Conservation (phyloP, 2,329 filamentous ascomycete species). For the Pseudogymnoascus sp. region DNA sequence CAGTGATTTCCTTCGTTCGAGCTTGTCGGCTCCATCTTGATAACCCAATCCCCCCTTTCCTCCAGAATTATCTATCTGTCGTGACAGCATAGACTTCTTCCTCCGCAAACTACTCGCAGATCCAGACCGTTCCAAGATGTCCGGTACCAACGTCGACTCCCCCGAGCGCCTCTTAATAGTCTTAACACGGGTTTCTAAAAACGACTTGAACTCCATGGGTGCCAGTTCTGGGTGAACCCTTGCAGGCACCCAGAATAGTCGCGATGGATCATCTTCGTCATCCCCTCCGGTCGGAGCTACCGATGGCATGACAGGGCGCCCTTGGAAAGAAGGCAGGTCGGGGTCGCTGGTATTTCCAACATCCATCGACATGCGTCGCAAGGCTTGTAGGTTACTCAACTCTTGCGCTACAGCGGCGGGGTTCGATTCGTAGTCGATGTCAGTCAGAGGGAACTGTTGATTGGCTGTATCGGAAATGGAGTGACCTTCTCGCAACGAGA, state of each 20-base stretch:
- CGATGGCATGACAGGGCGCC: slow-evolving; percentile 56
- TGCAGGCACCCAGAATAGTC: slow-evolving; percentile 92
- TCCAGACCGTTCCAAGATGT: slow-evolving; percentile 42
- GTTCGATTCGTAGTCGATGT: slow-evolving; percentile 66
- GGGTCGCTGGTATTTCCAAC: slow-evolving; percentile 56
- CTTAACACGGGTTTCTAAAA: slow-evolving; percentile 86
- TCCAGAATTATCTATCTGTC: slow-evolving; percentile 71
- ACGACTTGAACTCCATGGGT: slow-evolving; percentile 92
- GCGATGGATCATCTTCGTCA: slow-evolving; percentile 79
- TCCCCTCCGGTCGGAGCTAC: slow-evolving; percentile 63
- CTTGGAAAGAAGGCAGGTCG: slow-evolving; percentile 65
- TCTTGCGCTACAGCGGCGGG: slow-evolving; percentile 64
- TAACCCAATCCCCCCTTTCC: slow-evolving; percentile 54
- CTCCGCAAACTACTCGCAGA: slow-evolving; percentile 57
- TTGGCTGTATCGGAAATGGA: slow-evolving; percentile 44
- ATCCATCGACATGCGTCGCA: slow-evolving; percentile 71
- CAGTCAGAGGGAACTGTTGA: slow-evolving; percentile 56
- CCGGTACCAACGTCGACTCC: slow-evolving; percentile 53
- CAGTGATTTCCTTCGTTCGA: slow-evolving; percentile 64
- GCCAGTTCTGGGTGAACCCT: slow-evolving; percentile 89
- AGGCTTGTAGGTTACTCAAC: slow-evolving; percentile 62
- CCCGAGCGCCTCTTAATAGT: slow-evolving; percentile 78
- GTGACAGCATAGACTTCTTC: slow-evolving; percentile 93
- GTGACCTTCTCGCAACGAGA: slow-evolving; percentile 31
- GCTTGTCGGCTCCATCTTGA: slow-evolving; percentile 71